These are phyloP conservation scores for Astrocystis sublimbata DNA, from an alignment of 495 filamentous ascomycete species.

Conservation along the genomic window DNA sequence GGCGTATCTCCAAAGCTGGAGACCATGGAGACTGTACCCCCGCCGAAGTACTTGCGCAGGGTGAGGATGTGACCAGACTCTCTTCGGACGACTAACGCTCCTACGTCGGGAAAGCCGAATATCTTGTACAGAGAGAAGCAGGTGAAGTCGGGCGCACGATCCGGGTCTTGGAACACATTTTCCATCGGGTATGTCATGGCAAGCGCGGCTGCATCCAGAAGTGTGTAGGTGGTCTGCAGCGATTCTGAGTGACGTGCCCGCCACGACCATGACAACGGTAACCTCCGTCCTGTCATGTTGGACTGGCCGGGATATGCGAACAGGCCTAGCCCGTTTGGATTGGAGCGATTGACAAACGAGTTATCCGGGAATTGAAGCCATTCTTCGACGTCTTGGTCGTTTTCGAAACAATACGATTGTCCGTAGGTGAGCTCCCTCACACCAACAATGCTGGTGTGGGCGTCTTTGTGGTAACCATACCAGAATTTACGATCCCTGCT, in stretches of 20 bases:
- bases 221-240: constrained; percentile 57
- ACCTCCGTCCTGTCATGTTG: constrained; percentile 73
- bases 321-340: constrained; percentile 47
- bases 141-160: constrained; percentile 68
- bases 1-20: constrained; percentile 52
- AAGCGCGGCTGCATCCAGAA: constrained; percentile 73
- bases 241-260: constrained; percentile 48
- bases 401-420: constrained; percentile 61
- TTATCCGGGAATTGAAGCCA: constrained; percentile 55
- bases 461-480: constrained; percentile 74
- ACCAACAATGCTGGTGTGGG: constrained; percentile 74
- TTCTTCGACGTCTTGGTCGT: constrained; percentile 62
- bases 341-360: constrained; percentile 26
- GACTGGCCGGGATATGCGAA: constrained; percentile 80
- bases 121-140: constrained; percentile 79
- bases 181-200: constrained; percentile 66
- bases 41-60: constrained; percentile 71
- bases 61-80: constrained; percentile 62
- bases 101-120: constrained; percentile 78
- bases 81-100: constrained; percentile 67
- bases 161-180: constrained; percentile 54
- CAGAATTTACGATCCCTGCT: constrained; percentile 53
- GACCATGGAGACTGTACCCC: constrained; percentile 74
- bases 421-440: constrained; percentile 60
- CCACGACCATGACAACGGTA: constrained; percentile 62